Evolutionary conservation across 1,284 basidiomycete genomes (phyloP).

Genomic region (Apiotrichum veenhuisii): DNA sequence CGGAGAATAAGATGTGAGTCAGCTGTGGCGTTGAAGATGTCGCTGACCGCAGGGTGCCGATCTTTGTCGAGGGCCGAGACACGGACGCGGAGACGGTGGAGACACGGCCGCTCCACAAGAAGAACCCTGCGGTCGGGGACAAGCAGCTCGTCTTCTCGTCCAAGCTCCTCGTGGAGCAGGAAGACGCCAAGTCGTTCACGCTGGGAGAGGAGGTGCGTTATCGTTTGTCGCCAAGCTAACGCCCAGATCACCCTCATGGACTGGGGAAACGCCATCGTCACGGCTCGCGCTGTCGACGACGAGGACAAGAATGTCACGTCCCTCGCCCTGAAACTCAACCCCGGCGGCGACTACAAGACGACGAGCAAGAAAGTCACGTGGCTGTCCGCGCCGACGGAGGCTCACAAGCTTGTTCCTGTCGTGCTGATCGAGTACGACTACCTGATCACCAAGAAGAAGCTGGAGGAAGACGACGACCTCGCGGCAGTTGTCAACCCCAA

Average conservation of each 20-base stretch:
- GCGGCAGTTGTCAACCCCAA: slow-evolving; percentile 82
- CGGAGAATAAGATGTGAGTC: slow-evolving; percentile 66
- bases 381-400: slow-evolving; percentile 65
- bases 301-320: slow-evolving; percentile 56
- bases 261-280: slow-evolving; percentile 99
- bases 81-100: slow-evolving; percentile 64
- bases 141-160: slow-evolving; percentile 84
- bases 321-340: slow-evolving; percentile 78
- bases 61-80: slow-evolving; percentile 66
- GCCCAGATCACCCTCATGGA: slow-evolving; percentile 99
- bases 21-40: no score
- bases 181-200: slow-evolving; percentile 78
- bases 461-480: slow-evolving; percentile 91
- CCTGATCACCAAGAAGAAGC: slow-evolving; percentile 98
- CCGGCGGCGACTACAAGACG: slow-evolving; percentile 96
- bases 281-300: slow-evolving; percentile 72
- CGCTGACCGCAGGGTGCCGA: no score
- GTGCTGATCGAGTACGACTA: slow-evolving; percentile 93
- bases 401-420: slow-evolving; percentile 62
- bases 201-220: no score
- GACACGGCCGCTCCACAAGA: slow-evolving; percentile 85
- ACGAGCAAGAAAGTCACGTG: slow-evolving; percentile 97
- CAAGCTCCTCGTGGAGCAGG: slow-evolving; percentile 82
- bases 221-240: no score
- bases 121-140: slow-evolving; percentile 86